Percentiles rank a stretch among this genome's conserved stretches.
phyloP scores from a whole-genome alignment of 1,139 yeast genomes.

The Sugiyamaella grinbergsii region DNA sequence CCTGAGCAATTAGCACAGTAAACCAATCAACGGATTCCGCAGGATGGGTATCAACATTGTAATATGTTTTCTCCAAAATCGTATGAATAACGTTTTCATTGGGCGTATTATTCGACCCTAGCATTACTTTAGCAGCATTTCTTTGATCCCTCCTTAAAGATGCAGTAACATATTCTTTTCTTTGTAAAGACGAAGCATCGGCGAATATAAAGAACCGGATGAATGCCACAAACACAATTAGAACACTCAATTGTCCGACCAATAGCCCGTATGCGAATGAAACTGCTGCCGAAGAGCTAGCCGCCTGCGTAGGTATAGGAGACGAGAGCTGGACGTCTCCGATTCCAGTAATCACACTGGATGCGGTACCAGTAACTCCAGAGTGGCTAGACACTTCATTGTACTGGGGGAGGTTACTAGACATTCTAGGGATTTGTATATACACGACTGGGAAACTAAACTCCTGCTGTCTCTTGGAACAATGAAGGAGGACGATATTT shows the following conservation, averaged over 20 bases:
- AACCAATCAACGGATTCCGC: conserved; percentile 97
- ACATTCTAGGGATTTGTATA: neutral
- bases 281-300: conserved; percentile 20
- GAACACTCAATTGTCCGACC: conserved; percentile 79
- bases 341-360: neutral
- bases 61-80: conserved; percentile 86
- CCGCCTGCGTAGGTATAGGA: neutral
- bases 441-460: too few species aligned
- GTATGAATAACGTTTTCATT: conserved; percentile 43
- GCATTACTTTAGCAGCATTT: conserved; percentile 27
- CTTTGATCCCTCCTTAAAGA: conserved; percentile 33
- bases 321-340: neutral
- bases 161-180: conserved; percentile 32
- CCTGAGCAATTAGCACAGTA: conserved; percentile 89
- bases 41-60: conserved; percentile 82
- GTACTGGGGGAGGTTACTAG: neutral
- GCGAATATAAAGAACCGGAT: conserved; percentile 89
- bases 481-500: too few species aligned
- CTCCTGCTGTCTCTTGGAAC: too few species aligned
- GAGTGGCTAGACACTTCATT: neutral
- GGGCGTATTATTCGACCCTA: conserved; percentile 35
- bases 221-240: conserved; percentile 70
- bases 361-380: neutral
- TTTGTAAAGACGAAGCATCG: conserved; percentile 53
- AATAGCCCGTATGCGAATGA: conserved; percentile 43